Percentiles rank a stretch among this genome's conserved stretches.
phyloP scores from a whole-genome alignment of 768 basidiomycete species.

The Mrakia gelida region DNA sequence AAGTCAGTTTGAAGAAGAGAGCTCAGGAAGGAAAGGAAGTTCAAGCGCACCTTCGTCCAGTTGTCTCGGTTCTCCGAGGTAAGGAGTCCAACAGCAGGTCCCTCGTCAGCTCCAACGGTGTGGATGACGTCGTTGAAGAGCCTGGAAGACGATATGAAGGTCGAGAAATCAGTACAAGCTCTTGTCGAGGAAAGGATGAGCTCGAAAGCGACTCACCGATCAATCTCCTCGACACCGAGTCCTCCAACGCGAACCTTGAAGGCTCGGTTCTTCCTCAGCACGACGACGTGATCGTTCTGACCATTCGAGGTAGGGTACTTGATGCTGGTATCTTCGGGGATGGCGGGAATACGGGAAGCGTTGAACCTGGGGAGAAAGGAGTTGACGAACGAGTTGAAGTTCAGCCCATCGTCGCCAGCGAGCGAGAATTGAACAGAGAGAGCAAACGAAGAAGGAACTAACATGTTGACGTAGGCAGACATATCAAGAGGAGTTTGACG shows the following conservation, averaged over 20 bases:
- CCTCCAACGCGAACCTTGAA: constrained; percentile 72
- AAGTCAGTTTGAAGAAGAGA: not conserved
- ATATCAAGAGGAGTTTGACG: constrained; percentile 76
- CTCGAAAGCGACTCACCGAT: constrained; percentile 51
- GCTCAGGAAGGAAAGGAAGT: not conserved
- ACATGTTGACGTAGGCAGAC: constrained; percentile 93
- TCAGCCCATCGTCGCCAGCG: not conserved
- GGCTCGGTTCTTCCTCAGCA: constrained; percentile 86
- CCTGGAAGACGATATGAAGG: not conserved
- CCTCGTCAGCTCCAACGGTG: constrained; percentile 56
- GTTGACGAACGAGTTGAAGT: not conserved
- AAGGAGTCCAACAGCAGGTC: constrained; percentile 71
- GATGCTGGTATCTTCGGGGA: constrained; percentile 72
- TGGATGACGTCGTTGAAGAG: constrained; percentile 54
- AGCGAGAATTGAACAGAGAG: not conserved
- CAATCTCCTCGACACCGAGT: constrained; percentile 66
- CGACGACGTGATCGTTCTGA: constrained; percentile 79
- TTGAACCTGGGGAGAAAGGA: constrained; percentile 61
- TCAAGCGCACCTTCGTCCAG: constrained; percentile 68
- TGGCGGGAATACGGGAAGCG: constrained; percentile 76
- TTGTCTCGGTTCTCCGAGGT: constrained; percentile 83
- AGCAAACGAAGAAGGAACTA: constrained; percentile 40
- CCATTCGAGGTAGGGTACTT: constrained; percentile 58
- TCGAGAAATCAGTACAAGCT: not conserved
- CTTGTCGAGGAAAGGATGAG: constrained; percentile 10